Evolutionary conservation across 2,329 filamentous ascomycete genomes (phyloP), one percentile per base, ranked within the genome.

Genomic region (Rosellinia necatrix): DNA sequence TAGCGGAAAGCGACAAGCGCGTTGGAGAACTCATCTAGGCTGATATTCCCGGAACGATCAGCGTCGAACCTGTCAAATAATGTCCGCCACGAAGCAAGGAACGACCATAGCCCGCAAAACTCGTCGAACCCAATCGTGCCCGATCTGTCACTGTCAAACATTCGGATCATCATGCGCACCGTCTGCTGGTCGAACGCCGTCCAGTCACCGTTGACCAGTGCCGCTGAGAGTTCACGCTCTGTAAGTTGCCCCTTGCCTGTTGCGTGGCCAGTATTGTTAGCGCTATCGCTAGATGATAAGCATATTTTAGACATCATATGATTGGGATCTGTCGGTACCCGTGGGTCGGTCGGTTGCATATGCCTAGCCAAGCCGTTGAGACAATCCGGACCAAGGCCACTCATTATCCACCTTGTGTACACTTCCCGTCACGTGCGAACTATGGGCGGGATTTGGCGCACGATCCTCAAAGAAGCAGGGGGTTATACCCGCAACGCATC

Each of bases 111-210:
- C 15, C 91, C 93, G 71, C 92, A 96, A 74, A 99, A 99, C 75
- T 97, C 94, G 63, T 94, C 88, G 73, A 96, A 97, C 59, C 89
- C 92, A 72, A 99, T 96, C 12, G 89, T 90, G 48, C 92, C 92
- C 60, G 84, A 89, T 66, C 90, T 88, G 75, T 97, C 90, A 56
- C 89, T 90, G 76, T 97, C 93, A 76, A 99, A 99, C 94, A 99
- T 97, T 70, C 92, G 89, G 65, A 99, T 97, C 92, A 99, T 97
- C 91, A 97, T 96, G 69, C 89, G 89, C 63, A 97, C 92, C 1
- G 94, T 99, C 67, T 96, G 90, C 4, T 87, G 82, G 74, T 99
- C 92, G 72, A 99, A 99, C 4, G 91, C 85, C 1, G 91, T 91
- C 85, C 91, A 97, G 79, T 99, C 94, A 52, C 92, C 93, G 71